These are phyloP conservation scores for Pseudonectria foliicola DNA, from an alignment of 2,329 filamentous ascomycete genomes.

Conservation along the genomic window DNA sequence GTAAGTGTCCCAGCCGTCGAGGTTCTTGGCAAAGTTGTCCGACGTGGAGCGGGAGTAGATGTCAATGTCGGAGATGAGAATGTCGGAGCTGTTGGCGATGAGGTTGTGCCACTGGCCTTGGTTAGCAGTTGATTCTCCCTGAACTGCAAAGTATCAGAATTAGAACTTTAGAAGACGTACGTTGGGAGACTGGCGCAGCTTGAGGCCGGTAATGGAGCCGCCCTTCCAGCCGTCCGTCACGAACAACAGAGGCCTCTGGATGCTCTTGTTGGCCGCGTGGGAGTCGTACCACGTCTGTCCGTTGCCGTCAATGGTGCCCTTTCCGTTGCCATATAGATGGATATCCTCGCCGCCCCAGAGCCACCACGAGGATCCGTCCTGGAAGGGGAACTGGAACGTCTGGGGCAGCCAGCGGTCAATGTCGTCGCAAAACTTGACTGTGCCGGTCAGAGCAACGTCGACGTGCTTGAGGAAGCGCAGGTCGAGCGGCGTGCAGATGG, in stretches of 20 bases:
- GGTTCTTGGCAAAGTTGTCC: conserved; percentile 51
- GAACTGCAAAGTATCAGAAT: too few species aligned
- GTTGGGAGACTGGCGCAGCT: conserved; percentile 47
- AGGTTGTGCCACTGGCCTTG: conserved; percentile 40
- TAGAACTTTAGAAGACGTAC: too few species aligned
- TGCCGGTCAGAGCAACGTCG: conserved; percentile 50
- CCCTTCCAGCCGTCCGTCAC: conserved; percentile 53
- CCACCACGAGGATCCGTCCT: conserved; percentile 45
- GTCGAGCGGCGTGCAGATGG: conserved; percentile 55
- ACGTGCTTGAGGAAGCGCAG: conserved; percentile 56
- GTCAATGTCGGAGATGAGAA: conserved; percentile 56
- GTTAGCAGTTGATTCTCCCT: too few species aligned
- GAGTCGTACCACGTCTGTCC: conserved; percentile 59
- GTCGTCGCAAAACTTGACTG: conserved; percentile 55
- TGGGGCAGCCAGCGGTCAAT: conserved; percentile 59
- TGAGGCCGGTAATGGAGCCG: conserved; percentile 51
- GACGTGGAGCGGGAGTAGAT: conserved; percentile 50
- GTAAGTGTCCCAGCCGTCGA: conserved; percentile 58
- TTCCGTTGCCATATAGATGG: conserved; percentile 53
- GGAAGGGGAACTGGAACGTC: conserved; percentile 55
- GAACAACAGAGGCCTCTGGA: conserved; percentile 54
- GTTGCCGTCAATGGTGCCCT: conserved; percentile 48
- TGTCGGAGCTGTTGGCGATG: conserved; percentile 56
- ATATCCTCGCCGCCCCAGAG: conserved; percentile 29
- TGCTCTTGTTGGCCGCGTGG: conserved; percentile 37